Evolutionary conservation across 192 early-diverging fungal species (phyloP).

Genomic region (Rhizophagus sp.): DNA sequence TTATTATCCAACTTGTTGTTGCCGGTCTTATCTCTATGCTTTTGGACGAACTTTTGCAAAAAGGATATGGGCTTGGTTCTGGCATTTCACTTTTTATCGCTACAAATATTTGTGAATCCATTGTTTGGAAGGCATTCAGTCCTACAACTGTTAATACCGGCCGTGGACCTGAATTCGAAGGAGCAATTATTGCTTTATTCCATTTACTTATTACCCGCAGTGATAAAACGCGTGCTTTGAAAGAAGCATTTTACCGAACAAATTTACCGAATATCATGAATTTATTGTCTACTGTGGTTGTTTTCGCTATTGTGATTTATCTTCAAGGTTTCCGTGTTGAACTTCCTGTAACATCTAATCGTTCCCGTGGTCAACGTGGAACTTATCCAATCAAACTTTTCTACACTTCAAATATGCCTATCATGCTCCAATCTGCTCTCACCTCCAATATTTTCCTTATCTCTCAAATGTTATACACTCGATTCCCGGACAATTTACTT

Average conservation of each 20-base stretch:
- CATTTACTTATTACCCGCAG: slow-evolving; percentile 92
- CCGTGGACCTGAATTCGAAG: slow-evolving; percentile 98
- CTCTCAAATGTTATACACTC: slow-evolving; percentile 96
- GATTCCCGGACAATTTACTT: slow-evolving; percentile 96
- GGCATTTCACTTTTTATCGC: slow-evolving; percentile 99
- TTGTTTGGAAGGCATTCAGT: slow-evolving; percentile 98
- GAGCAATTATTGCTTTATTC: slow-evolving; percentile 94
- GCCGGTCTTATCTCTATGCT: slow-evolving; percentile 97
- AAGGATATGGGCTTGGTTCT: slow-evolving; percentile 99
- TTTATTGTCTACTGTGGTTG: slow-evolving; percentile 84
- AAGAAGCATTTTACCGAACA: slow-evolving; percentile 95
- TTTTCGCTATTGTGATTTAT: slow-evolving; percentile 91
- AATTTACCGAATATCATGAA: slow-evolving; percentile 88
- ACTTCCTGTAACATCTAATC: slow-evolving; percentile 96
- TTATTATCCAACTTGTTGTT: slow-evolving; percentile 96
- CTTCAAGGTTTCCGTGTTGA: slow-evolving; percentile 99
- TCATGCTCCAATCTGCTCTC: slow-evolving; percentile 99
- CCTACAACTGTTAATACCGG: slow-evolving; percentile 98
- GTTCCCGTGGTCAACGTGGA: slow-evolving; percentile 95
- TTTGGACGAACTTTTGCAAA: slow-evolving; percentile 98
- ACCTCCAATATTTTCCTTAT: slow-evolving; percentile 98
- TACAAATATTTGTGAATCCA: slow-evolving; percentile 99
- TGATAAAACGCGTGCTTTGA: slow-evolving; percentile 96
- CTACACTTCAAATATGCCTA: slow-evolving; percentile 99
- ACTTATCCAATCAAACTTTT: slow-evolving; percentile 99